Conservation (phyloP, 2,329 filamentous ascomycete genomes). For the Hymenoscyphus scutula region DNA sequence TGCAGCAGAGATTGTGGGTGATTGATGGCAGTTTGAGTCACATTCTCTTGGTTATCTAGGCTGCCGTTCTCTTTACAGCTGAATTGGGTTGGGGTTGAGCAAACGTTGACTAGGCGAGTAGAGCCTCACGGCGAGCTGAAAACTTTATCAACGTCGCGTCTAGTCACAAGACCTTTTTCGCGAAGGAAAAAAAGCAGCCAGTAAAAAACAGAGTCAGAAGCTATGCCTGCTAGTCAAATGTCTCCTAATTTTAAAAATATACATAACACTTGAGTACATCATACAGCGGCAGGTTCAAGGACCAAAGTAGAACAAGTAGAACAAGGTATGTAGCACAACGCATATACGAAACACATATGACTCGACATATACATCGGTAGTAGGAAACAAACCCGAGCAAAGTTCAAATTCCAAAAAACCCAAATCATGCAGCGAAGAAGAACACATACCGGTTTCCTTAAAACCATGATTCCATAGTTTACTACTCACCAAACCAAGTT, state of each 20-base stretch:
- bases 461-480: too few species aligned
- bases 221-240: not conserved
- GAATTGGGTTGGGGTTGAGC: not conserved
- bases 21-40: not conserved
- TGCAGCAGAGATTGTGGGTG: not conserved
- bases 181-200: too few species aligned
- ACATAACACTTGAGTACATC: not conserved
- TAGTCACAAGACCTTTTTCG: not conserved
- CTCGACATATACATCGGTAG: too few species aligned
- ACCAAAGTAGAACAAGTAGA: not conserved
- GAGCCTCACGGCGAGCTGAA: not conserved
- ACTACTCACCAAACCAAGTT: too few species aligned
- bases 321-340: not conserved
- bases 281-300: not conserved
- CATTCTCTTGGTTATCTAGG: not conserved
- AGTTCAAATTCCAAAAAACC: too few species aligned
- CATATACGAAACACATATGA: too few species aligned
- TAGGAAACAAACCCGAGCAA: too few species aligned
- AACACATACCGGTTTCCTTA: not conserved
- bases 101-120: not conserved
- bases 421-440: not conserved
- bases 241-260: not conserved
- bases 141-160: not conserved
- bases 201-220: too few species aligned
- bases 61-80: not conserved